Evolutionary conservation across 352 stramenopile genomes (phyloP).

Genomic region (Elongisporangium anandrum): DNA sequence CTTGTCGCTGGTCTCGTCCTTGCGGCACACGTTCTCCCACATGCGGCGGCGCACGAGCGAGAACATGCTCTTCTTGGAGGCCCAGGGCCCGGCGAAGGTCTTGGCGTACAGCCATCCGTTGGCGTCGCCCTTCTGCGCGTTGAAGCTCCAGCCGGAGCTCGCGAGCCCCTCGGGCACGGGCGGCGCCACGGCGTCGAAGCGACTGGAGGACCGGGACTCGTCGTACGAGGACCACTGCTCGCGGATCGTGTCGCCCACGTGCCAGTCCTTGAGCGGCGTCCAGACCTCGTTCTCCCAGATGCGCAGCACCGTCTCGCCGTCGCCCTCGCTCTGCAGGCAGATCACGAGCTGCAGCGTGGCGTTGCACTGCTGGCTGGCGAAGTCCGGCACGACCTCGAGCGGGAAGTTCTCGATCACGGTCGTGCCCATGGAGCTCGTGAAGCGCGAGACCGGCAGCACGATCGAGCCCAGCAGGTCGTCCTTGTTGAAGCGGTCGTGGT

Average conservation of each 20-base stretch:
- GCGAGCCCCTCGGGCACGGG: slow-evolving; percentile 28
- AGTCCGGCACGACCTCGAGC: slow-evolving; percentile 39
- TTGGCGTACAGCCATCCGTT: slow-evolving; percentile 68
- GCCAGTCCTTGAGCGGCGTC: slow-evolving; percentile 41
- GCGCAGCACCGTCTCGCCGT: slow-evolving; percentile 31
- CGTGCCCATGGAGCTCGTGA: slow-evolving; percentile 31
- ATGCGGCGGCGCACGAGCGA: slow-evolving; percentile 62
- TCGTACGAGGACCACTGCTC: slow-evolving; percentile 55
- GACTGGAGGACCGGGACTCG: slow-evolving; percentile 31
- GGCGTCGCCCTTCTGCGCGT: slow-evolving; percentile 35
- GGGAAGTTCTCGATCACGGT: slow-evolving; percentile 45
- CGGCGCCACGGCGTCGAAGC: slow-evolving; percentile 42
- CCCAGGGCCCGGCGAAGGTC: slow-evolving; percentile 56
- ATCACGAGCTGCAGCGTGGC: slow-evolving; percentile 58
- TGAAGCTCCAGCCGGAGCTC: slow-evolving; percentile 50
- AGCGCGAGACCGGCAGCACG: slow-evolving; percentile 47
- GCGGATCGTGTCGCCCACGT: slow-evolving; percentile 31
- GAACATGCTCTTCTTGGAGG: slow-evolving; percentile 38
- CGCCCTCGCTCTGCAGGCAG: slow-evolving; percentile 27
- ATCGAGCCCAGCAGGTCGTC: slow-evolving; percentile 63
- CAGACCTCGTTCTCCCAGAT: slow-evolving; percentile 73
- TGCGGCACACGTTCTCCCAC: slow-evolving; percentile 65
- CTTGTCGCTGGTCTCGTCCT: slow-evolving; percentile 9
- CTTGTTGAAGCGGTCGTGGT: slow-evolving; percentile 58
- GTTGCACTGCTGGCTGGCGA: slow-evolving; percentile 32